Evolutionary conservation across 345 rosid genomes (phyloP).

Genomic region (Mallotus nudiflorus): DNA sequence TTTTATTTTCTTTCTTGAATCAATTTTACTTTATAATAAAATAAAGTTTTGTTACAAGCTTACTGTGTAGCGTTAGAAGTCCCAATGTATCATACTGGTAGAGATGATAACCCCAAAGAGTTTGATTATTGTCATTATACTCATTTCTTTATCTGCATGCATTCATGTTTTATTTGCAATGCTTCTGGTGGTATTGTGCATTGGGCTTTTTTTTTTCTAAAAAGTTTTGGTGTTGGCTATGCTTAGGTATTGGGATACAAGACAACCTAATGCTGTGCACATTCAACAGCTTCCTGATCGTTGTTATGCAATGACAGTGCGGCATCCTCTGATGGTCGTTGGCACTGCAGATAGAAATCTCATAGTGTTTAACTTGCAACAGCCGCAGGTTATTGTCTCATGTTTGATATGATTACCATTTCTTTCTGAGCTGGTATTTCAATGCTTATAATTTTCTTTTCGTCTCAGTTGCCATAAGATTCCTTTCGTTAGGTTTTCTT

Average conservation of each 20-base stretch:
- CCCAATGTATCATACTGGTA: background rate
- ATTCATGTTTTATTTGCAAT: background rate
- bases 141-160: background rate
- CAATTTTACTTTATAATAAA: background rate
- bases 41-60: background rate
- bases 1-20: background rate
- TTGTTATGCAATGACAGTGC: slow-evolving; percentile 80
- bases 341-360: slow-evolving; percentile 97
- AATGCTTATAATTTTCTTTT: background rate
- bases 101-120: background rate
- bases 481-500: background rate
- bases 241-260: slow-evolving; percentile 87
- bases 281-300: slow-evolving; percentile 96
- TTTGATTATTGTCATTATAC: background rate
- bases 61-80: background rate
- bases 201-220: background rate
- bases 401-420: background rate
- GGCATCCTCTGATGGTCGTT: slow-evolving; percentile 91
- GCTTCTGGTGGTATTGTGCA: background rate
- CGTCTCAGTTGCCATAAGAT: too few species aligned
- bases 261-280: slow-evolving; percentile 85
- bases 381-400: slow-evolving; percentile 64
- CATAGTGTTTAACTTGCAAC: slow-evolving; percentile 77
- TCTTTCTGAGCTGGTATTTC: background rate
- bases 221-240: background rate